Conservation (phyloP, 2,329 filamentous ascomycete genomes). For the Trichoderma arundinaceum region DNA sequence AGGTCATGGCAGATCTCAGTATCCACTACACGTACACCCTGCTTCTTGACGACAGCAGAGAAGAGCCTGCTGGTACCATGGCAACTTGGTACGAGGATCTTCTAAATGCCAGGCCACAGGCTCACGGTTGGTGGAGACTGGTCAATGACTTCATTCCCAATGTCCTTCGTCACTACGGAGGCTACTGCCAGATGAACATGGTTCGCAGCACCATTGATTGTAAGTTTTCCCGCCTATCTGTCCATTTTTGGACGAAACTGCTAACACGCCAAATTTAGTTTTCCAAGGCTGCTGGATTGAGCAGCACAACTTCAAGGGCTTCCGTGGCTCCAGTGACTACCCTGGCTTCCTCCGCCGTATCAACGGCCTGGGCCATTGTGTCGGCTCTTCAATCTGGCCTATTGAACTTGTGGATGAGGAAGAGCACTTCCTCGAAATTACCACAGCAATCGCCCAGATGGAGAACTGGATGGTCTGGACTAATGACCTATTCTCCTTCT, state of each 20-base stretch:
- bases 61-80: conserved; percentile 32
- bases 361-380: conserved; percentile 35
- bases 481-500: conserved; percentile 37
- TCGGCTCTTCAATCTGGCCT: conserved; percentile 33
- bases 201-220: conserved; percentile 34
- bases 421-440: conserved; percentile 33
- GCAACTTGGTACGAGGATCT: conserved; percentile 35
- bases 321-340: conserved; percentile 33
- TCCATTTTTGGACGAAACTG: neutral
- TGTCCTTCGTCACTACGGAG: conserved; percentile 34
- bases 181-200: conserved; percentile 34
- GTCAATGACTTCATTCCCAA: conserved; percentile 35
- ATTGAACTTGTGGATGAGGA: conserved; percentile 33
- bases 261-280: conserved; percentile 11
- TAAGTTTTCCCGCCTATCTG: neutral
- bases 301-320: conserved; percentile 36
- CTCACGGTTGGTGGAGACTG: conserved; percentile 34
- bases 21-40: conserved; percentile 36
- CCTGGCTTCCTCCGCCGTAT: conserved; percentile 36
- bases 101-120: conserved; percentile 30
- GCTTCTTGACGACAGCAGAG: conserved; percentile 35
- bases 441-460: conserved; percentile 34
- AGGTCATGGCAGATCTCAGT: conserved; percentile 35
- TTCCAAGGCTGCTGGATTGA: conserved; percentile 38
- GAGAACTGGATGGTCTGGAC: conserved; percentile 36